A percentile compares a stretch with the other conserved stretches of the same genome.
Conservation (phyloP, 2,329 filamentous ascomycete species). For the Fusarium napiforme region DNA sequence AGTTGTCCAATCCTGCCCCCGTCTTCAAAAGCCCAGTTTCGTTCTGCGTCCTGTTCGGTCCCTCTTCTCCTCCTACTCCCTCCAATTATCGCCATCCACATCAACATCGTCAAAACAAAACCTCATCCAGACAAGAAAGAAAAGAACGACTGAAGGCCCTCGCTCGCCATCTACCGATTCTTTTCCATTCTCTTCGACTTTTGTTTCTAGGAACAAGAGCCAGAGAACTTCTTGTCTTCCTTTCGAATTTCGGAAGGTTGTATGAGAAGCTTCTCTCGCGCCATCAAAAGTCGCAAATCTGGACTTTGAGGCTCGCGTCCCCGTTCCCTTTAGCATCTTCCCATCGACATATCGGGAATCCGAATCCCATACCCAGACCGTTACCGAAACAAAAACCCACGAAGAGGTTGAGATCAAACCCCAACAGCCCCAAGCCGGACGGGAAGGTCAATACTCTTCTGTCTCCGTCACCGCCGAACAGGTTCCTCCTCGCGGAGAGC, state of each 20-base stretch:
- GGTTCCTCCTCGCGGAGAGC: slow-evolving; percentile 70
- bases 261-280: slow-evolving; percentile 75
- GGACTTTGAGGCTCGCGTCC: slow-evolving; percentile 99
- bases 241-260: slow-evolving; percentile 70
- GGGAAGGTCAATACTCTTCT: slow-evolving; percentile 94
- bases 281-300: slow-evolving; percentile 89
- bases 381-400: slow-evolving; percentile 72
- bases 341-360: slow-evolving; percentile 90
- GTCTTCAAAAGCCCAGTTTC: slow-evolving; percentile 55
- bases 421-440: slow-evolving; percentile 85
- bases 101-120: slow-evolving; percentile 42
- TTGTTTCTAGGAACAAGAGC: slow-evolving; percentile 70
- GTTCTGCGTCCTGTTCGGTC: slow-evolving; percentile 45
- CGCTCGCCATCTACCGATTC: slow-evolving; percentile 47
- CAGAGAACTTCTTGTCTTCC: slow-evolving; percentile 76
- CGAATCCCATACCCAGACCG: slow-evolving; percentile 63
- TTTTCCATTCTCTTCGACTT: slow-evolving; percentile 57
- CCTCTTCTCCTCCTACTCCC: slow-evolving; percentile 46
- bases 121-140: slow-evolving; percentile 48
- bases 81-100: slow-evolving; percentile 55
- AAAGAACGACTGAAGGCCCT: slow-evolving; percentile 51
- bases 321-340: slow-evolving; percentile 99
- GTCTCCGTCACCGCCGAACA: slow-evolving; percentile 68
- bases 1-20: slow-evolving; percentile 48
- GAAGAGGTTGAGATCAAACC: slow-evolving; percentile 90